Evolutionary conservation across 176 grass and related monocot genomes (phyloP), one percentile per base, ranked within the genome.

Genomic region (Thinopyrum elongatum): DNA sequence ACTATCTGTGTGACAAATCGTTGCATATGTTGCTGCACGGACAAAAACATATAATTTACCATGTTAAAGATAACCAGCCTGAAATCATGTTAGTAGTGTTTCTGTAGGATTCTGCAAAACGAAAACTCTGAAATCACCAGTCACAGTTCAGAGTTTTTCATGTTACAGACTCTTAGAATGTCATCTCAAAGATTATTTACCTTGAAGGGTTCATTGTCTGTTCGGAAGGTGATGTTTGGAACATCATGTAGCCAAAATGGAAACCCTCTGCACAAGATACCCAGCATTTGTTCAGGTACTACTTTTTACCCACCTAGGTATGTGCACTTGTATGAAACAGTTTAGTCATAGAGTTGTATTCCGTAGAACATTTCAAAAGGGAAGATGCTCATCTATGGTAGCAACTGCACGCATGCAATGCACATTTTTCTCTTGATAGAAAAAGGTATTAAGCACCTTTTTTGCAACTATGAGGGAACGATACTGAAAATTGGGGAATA

Each of bases 21-120:
- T 89, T 94, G 51, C 92, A 95, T 98, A 36, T 95, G 35, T 58
- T 81, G 65, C 92, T 98, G 88, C 90, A 88, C 30, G n/a, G 10
- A 35, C 70, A 25, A 88, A 84, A 65, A 8, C 17, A 26, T 84
- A 4, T 58, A 78, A 55, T 26, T 72, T 60, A 76, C 1, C 13
- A 10, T 61, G 19, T 47, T 47, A 13, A 57, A 53, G 36, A 58
- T 77, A n/a, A 79, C 22, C 38, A 59, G 15, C 2, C 31, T 72
- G 23, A 21, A 87, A 69, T 13, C 76, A 19, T 16, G 44, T 8
- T 47, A 21, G 3, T 27, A 79, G 42, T 19, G 25, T 17, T 80
- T 73, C 66, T 53, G 41, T 79, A 80, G 74, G 71, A 79, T 74
- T 44, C 17, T 33, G 57, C 38, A 3, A 79, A 82, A 86, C 70